Base-by-base conservation (phyloP, 2,329 filamentous ascomycete genomes). In the Fusarium mangiferae region DNA sequence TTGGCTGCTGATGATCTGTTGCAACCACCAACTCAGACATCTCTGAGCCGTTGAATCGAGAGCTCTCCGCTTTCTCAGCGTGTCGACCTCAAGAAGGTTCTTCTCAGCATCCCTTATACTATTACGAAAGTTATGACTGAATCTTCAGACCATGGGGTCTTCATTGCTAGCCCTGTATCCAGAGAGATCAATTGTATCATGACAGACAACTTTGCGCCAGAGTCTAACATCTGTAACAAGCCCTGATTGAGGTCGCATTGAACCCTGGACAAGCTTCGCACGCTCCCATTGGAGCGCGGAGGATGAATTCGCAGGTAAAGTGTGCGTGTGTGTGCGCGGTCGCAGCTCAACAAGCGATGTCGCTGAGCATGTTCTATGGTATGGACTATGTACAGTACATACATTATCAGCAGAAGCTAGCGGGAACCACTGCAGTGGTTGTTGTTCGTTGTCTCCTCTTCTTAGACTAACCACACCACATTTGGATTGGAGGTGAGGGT, bases 11-110 rank as follows among this genome's bases (percentile, higher is more conserved):
- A 45, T 61, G 49, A 60, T 68, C 58, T 73, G 45, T 58, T 70
- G 65, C 63, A 72, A 70, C 61, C 73, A 75, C 30, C 72, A 75
- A 39, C 65, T 75, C 59, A 66, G 72, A 72, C 65, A 68, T 71
- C 57, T 63, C 62, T 67, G 52, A 62, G 66, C 62, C 57, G 68
- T 56, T 64, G 56, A 72, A 68, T 65, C 67, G 36, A 72, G n/a
- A 62, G 66, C 64, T 64, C 57, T 63, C 38, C 41, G 65, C 62
- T 73, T 64, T 66, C 33, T 30, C 35, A 48, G 44, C 39, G 54
- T 70, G 73, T 67, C 55, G 45, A 56, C 45, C 38, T 39, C 42
- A 24, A 51, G 30, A 64, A 26, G 30, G 60, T 68, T 48, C 71
- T 55, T 46, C 58, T 60, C 48, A 26, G 56, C 56, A 44, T 56